phyloP scores from a whole-genome alignment of 2,329 filamentous ascomycete species.

The Phyllosticta capitalensis region DNA sequence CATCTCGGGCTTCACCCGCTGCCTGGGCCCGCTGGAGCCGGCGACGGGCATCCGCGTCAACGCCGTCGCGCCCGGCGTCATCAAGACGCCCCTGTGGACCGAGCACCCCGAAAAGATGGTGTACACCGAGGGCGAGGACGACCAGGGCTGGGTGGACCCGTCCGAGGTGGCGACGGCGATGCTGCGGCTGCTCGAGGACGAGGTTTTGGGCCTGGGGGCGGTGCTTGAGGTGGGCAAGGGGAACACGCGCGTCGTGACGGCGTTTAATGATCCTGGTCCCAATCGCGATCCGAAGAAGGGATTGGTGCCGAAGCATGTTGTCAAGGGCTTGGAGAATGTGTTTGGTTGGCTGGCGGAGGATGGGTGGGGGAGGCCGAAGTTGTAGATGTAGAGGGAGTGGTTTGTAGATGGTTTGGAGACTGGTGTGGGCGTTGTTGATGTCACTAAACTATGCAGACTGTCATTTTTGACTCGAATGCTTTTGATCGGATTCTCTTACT shows the following conservation, averaged over 20 bases:
- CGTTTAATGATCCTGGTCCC: slow-evolving; percentile 47
- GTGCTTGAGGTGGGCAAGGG: slow-evolving; percentile 48
- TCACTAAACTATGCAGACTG: no score
- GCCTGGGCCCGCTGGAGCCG: slow-evolving; percentile 40
- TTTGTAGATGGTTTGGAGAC: background rate
- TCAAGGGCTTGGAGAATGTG: slow-evolving; percentile 38
- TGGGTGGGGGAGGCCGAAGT: slow-evolving; percentile 36
- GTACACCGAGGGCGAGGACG: slow-evolving; percentile 35
- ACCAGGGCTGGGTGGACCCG: slow-evolving; percentile 49
- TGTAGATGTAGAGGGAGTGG: background rate
- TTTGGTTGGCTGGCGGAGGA: slow-evolving; percentile 37
- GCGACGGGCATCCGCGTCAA: slow-evolving; percentile 47
- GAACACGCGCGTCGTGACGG: slow-evolving; percentile 41
- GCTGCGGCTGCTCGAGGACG: slow-evolving; percentile 41
- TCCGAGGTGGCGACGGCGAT: slow-evolving; percentile 53
- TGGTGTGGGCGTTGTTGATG: no score
- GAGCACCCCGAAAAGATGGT: slow-evolving; percentile 52
- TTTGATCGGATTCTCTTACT: no score
- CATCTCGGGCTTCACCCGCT: slow-evolving; percentile 40
- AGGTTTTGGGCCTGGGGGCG: slow-evolving; percentile 36
- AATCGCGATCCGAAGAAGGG: slow-evolving; percentile 29
- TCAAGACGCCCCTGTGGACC: slow-evolving; percentile 53
- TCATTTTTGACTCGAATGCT: no score
- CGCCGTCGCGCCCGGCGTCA: slow-evolving; percentile 50
- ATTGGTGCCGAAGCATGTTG: slow-evolving; percentile 36